A percentile compares a stretch with the other conserved stretches of the same genome.
phyloP scores from a whole-genome alignment of 2,329 filamentous ascomycete genomes.

The Clonostachys byssicola region DNA sequence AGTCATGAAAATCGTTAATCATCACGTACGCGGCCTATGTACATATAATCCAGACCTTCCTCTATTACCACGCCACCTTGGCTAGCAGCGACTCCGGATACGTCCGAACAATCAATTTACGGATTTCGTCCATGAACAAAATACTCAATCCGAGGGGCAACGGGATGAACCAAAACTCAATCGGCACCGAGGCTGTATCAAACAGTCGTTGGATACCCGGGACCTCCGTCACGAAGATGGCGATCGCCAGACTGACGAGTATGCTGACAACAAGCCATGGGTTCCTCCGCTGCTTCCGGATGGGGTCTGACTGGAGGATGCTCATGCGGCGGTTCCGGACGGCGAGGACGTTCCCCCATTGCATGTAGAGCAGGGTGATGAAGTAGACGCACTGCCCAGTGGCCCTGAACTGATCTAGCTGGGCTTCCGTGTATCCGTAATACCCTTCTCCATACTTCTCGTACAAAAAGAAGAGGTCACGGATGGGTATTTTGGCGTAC shows the following conservation, averaged over 20 bases:
- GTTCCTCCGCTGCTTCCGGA: constrained; percentile 40
- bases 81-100: constrained; percentile 40
- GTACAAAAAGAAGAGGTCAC: constrained; percentile 43
- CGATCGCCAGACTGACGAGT: constrained; percentile 41
- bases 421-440: constrained; percentile 37
- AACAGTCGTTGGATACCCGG: constrained; percentile 44
- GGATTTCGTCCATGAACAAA: constrained; percentile 45
- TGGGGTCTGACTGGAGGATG: constrained; percentile 45
- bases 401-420: constrained; percentile 42
- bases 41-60: no score
- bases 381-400: constrained; percentile 50
- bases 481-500: constrained; percentile 39
- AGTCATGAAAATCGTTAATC: no score
- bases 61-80: constrained; percentile 42
- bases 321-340: constrained; percentile 47
- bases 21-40: no score
- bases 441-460: constrained; percentile 42
- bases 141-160: constrained; percentile 44
- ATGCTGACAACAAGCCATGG: constrained; percentile 42
- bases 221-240: constrained; percentile 48
- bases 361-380: constrained; percentile 46
- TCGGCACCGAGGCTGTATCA: constrained; percentile 40
- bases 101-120: constrained; percentile 42
- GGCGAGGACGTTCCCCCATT: constrained; percentile 47
- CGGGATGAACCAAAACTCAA: constrained; percentile 48